Conservation (phyloP, 164 flowering plant genomes). For the Aristolochia californica region DNA sequence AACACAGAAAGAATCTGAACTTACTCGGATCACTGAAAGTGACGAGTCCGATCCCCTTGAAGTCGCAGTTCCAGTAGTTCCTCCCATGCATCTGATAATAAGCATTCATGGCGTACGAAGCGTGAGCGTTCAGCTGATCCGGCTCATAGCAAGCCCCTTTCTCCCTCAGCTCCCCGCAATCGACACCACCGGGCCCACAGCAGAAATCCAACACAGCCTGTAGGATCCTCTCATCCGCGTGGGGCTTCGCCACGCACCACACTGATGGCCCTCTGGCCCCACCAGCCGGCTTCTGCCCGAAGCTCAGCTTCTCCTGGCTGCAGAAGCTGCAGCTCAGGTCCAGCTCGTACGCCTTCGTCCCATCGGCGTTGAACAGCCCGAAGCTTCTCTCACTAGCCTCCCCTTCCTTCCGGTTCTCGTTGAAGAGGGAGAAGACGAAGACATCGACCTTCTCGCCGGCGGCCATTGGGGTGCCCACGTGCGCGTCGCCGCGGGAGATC, state of each 20-base stretch:
- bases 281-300: no score
- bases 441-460: conserved; percentile 35
- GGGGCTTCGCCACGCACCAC: conserved; percentile 75
- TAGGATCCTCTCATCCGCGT: conserved; percentile 22
- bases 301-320: conserved; percentile 23
- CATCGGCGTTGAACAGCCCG: conserved; percentile 53
- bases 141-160: conserved; percentile 42
- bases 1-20: conserved; percentile 4
- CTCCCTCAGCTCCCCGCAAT: not conserved
- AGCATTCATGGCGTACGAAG: conserved; percentile 63
- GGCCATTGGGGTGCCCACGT: conserved; percentile 50
- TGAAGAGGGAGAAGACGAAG: conserved; percentile 55
- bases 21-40: conserved; percentile 68
- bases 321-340: conserved; percentile 59
- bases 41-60: conserved; percentile 56
- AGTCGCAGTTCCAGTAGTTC: conserved; percentile 66
- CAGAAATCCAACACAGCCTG: conserved; percentile 46
- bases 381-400: conserved; percentile 45
- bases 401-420: conserved; percentile 59
- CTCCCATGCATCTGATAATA: conserved; percentile 71
- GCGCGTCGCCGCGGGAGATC: conserved; percentile 31
- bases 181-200: conserved; percentile 3
- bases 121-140: conserved; percentile 49
- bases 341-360: conserved; percentile 45
- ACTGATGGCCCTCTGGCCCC: conserved; percentile 32